Base-by-base conservation (phyloP, 306 rosid genomes). In the Alnus glutinosa region DNA sequence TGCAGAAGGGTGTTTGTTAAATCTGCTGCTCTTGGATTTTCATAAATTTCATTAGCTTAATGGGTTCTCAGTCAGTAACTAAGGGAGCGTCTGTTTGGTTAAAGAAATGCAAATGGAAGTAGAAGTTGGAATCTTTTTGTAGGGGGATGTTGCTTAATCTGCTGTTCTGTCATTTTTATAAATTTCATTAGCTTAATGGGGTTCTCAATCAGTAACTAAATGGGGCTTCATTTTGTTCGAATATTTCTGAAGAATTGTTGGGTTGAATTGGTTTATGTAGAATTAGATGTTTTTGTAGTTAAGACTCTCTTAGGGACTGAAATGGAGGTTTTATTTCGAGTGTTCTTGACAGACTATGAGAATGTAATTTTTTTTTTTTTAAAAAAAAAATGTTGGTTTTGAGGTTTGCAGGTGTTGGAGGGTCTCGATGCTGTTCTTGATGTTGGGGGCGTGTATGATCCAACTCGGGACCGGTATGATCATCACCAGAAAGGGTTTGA, bases 401-500 rank as follows among this genome's bases (percentile, higher is more conserved):
- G 80, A 13, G 54, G 71, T 74, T 73, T 80, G 42, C 75, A 96
- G 99, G 94, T 93, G 63, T 85, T 96, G 84, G 92, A 91, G 78
- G 88, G 88, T 82, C 92, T 96, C 78, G 98, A 96, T 70, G 96
- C 94, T 10, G 99, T 96, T 86, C 98, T 96, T 85, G 99, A 96
- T 82, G 99, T 91, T 80, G 99, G 98, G 46, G 99, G 99, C 57
- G 94, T 89, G 34, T 96, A 93, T 80, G 97, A 93, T 73, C 96
- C 97, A 9, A 77, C 81, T 70, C 80, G 30, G 75, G 91, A 96
- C 83, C 86, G 97, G 55, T 96, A 91, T 77, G 99, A 96, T 88
- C 99, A 96, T 89, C 99, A 96, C 82, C 99, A 96, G 64, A 96
- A 96, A 74, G 98, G 98, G 19, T 96, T 96, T 86, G 92, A 74